These are phyloP conservation scores for Teunomyces kruisii DNA, from an alignment of 805 yeast species.

Conservation along the genomic window DNA sequence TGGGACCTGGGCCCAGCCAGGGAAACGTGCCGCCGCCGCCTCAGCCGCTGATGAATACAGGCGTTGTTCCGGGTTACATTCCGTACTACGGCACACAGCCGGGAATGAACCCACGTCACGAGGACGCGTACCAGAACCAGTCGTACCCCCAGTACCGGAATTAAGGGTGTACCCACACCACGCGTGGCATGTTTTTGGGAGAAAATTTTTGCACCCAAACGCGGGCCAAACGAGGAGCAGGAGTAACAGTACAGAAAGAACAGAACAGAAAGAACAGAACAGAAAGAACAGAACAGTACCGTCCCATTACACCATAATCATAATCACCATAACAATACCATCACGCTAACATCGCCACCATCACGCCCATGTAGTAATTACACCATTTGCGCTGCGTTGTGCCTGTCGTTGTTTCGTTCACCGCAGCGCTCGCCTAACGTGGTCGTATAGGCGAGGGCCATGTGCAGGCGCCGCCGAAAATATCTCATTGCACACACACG, in stretches of 20 bases:
- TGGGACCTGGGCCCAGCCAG: background rate
- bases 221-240: too few relatives aligned
- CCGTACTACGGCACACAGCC: constrained; percentile 2
- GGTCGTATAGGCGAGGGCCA: background rate
- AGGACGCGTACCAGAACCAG: background rate
- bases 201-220: constrained; percentile 1
- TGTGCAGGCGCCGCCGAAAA: background rate
- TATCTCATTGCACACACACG: background rate
- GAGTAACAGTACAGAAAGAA: too few relatives aligned
- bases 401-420: too few relatives aligned
- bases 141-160: background rate
- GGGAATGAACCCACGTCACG: background rate
- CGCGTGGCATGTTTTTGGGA: background rate
- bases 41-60: background rate
- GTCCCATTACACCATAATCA: background rate
- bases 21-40: background rate
- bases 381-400: background rate
- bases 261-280: too few relatives aligned
- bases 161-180: background rate
- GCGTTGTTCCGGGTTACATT: background rate
- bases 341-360: too few relatives aligned
- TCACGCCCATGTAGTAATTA: background rate
- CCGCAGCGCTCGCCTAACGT: background rate
- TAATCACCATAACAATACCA: too few relatives aligned
- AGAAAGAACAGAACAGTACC: too few relatives aligned